These are phyloP conservation scores for Nemania sp. DNA, from an alignment of 2,329 filamentous ascomycete genomes.

Conservation along the genomic window DNA sequence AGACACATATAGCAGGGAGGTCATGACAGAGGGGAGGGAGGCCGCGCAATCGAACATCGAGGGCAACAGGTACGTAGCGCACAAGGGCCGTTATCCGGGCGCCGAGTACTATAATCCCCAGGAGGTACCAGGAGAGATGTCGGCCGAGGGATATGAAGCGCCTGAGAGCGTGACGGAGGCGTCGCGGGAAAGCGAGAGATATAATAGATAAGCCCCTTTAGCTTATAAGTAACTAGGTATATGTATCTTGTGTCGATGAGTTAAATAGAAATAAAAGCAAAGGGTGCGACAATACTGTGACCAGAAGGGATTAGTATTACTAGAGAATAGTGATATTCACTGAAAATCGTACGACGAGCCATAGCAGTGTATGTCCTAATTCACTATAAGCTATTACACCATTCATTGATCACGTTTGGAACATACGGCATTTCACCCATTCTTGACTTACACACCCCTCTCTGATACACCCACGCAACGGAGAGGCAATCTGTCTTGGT, in stretches of 20 bases:
- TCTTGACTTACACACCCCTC: too few relatives aligned
- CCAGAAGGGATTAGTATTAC: background rate
- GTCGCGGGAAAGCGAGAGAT: slow-evolving; percentile 47
- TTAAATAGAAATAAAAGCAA: background rate
- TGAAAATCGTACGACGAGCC: too few relatives aligned
- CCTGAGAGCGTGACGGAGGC: slow-evolving; percentile 57
- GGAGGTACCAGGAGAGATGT: slow-evolving; percentile 57
- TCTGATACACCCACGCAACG: too few relatives aligned
- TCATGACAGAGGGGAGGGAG: slow-evolving; percentile 53
- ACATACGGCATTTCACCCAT: too few relatives aligned
- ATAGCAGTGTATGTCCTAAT: too few relatives aligned
- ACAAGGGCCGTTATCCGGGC: slow-evolving; percentile 57
- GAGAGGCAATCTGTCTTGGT: too few relatives aligned
- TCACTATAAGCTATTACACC: too few relatives aligned
- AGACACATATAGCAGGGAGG: slow-evolving; percentile 45
- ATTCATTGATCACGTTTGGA: too few relatives aligned
- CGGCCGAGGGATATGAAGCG: slow-evolving; percentile 57
- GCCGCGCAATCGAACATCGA: slow-evolving; percentile 57
- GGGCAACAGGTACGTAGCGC: slow-evolving; percentile 51
- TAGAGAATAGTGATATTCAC: background rate
- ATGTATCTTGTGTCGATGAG: background rate
- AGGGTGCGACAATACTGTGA: background rate
- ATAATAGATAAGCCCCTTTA: slow-evolving; percentile 20
- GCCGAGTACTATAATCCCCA: slow-evolving; percentile 57
- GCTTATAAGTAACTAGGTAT: background rate